These are phyloP conservation scores for Emmonsia crescens DNA, from an alignment of 2,329 filamentous ascomycete species.

Conservation along the genomic window DNA sequence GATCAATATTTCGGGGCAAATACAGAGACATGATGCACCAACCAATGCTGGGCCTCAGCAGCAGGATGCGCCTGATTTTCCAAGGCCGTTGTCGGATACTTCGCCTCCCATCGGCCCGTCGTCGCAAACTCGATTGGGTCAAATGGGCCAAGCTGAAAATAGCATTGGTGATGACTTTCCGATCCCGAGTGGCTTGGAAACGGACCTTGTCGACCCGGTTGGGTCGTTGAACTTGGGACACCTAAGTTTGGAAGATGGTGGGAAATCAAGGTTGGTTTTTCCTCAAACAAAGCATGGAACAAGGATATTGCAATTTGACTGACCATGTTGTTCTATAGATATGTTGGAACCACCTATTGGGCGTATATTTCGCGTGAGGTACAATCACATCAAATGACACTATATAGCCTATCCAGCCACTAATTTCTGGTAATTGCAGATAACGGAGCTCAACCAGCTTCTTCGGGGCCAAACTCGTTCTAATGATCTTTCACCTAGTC, in stretches of 20 bases:
- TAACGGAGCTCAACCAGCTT: slow-evolving; percentile 35
- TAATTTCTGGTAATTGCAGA: slow-evolving; percentile 20
- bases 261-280: slow-evolving; percentile 23
- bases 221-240: slow-evolving; percentile 32
- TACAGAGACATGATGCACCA: not conserved
- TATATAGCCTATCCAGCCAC: slow-evolving; percentile 2
- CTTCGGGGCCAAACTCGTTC: slow-evolving; percentile 32
- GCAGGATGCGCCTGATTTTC: not conserved
- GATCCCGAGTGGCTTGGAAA: slow-evolving; percentile 31
- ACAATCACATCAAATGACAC: slow-evolving; percentile 1
- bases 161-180: slow-evolving; percentile 31
- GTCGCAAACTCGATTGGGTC: slow-evolving; percentile 20
- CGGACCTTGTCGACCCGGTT: slow-evolving; percentile 33
- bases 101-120: slow-evolving; percentile 12
- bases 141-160: slow-evolving; percentile 24
- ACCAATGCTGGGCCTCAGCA: not conserved
- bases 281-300: not conserved
- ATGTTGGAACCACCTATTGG: slow-evolving; percentile 37
- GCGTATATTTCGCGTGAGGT: slow-evolving; percentile 37
- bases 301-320: not conserved
- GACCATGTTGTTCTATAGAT: slow-evolving; percentile 23
- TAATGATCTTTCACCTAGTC: slow-evolving; percentile 7
- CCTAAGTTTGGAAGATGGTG: slow-evolving; percentile 34
- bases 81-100: not conserved
- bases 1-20: slow-evolving; percentile 5